Evolutionary conservation across 2,329 filamentous ascomycete species (phyloP).

Genomic region (Hymenoscyphus scutula): DNA sequence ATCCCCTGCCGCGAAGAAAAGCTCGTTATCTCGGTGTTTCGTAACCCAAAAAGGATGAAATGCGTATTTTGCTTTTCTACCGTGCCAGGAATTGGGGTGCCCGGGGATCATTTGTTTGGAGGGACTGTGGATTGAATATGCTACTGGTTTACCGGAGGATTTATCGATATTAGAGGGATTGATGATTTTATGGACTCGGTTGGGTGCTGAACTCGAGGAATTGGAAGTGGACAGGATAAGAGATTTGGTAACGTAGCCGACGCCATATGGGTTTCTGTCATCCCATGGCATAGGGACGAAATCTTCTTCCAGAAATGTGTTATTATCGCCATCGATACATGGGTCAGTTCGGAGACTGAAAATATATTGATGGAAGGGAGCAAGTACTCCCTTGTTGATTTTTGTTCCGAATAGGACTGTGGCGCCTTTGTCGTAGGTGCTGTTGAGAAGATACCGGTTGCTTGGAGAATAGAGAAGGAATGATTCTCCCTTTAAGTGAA

Average conservation of each 20-base stretch:
- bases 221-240: conserved; percentile 33
- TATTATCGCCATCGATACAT: conserved; percentile 52
- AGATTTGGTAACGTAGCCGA: conserved; percentile 45
- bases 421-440: conserved; percentile 54
- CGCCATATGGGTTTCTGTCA: conserved; percentile 51
- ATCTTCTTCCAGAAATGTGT: conserved; percentile 54
- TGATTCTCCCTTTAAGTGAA: too few relatives aligned
- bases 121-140: conserved; percentile 83
- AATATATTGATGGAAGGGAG: conserved; percentile 59
- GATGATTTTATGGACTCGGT: conserved; percentile 81
- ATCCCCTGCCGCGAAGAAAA: conserved; percentile 36
- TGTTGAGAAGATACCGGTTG: conserved; percentile 60
- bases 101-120: conserved; percentile 76
- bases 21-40: conserved; percentile 60
- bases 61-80: conserved; percentile 87
- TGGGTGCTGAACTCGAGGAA: conserved; percentile 46
- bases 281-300: conserved; percentile 45
- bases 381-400: conserved; percentile 57
- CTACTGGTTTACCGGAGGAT: conserved; percentile 76
- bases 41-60: conserved; percentile 85
- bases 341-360: conserved; percentile 56
- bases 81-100: conserved; percentile 75
- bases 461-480: too few relatives aligned
- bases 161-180: conserved; percentile 79
- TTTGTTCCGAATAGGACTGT: conserved; percentile 45